Conservation (phyloP, 208 protist species). For the Leptomonas seymouri region DNA sequence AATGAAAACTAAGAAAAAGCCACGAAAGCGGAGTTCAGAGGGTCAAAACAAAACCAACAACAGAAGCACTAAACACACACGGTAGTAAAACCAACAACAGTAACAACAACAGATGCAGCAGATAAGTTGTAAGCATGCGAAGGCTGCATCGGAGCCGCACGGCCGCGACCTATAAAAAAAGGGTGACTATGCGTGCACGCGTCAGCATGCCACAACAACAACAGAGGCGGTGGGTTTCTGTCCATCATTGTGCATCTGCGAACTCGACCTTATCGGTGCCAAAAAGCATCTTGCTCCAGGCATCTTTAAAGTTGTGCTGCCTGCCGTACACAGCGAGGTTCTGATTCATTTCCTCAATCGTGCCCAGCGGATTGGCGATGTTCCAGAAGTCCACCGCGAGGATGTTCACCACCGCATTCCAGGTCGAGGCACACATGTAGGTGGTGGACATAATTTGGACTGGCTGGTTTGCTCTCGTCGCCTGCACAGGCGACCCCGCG, state of each 20-base stretch:
- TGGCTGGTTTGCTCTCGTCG: constrained; percentile 28
- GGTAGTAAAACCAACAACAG: too few species aligned
- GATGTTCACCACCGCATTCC: constrained; percentile 42
- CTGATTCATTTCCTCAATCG: constrained; percentile 40
- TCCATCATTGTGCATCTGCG: not conserved
- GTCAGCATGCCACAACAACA: not conserved
- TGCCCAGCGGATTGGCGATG: constrained; percentile 38
- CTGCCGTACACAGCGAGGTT: constrained; percentile 36
- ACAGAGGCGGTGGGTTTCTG: not conserved
- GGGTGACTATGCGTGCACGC: not conserved
- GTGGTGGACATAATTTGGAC: constrained; percentile 23
- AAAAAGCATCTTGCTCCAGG: constrained; percentile 35
- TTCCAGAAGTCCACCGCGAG: constrained; percentile 45
- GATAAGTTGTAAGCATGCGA: too few species aligned
- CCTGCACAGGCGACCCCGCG: constrained; percentile 25
- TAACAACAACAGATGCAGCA: too few species aligned
- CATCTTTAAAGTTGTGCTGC: constrained; percentile 23
- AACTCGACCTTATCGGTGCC: constrained; percentile 12
- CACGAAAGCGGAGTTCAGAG: too few species aligned
- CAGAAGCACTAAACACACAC: too few species aligned
- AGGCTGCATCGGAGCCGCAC: too few species aligned
- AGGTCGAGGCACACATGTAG: constrained; percentile 29
- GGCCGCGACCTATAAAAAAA: too few species aligned
- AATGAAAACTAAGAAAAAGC: too few species aligned
- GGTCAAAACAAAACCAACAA: too few species aligned